Conservation (phyloP, 495 filamentous ascomycete species). For the Trichoderma orchidacearum region DNA sequence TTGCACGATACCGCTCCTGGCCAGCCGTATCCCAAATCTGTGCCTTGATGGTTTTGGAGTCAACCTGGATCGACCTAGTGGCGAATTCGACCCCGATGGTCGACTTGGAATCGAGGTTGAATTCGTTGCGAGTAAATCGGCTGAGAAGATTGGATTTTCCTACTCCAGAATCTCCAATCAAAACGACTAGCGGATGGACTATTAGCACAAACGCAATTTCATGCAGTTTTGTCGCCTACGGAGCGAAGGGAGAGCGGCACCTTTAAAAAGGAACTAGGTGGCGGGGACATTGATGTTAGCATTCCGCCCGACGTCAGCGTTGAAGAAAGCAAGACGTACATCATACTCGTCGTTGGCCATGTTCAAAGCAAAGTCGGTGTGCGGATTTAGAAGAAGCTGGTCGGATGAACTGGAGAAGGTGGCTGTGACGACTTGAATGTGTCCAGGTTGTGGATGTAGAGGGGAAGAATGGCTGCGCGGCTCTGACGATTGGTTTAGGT, state of each 20-base stretch:
- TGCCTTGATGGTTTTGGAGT: slow-evolving; percentile 99
- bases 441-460: slow-evolving; percentile 1
- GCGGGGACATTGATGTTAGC: slow-evolving; percentile 6
- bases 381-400: not conserved
- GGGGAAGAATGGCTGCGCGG: not conserved
- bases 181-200: slow-evolving; percentile 54
- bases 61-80: slow-evolving; percentile 96
- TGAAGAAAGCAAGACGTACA: slow-evolving; percentile 44
- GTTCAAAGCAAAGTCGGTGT: slow-evolving; percentile 8
- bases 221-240: not conserved
- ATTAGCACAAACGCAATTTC: slow-evolving; percentile 16
- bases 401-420: not conserved
- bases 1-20: slow-evolving; percentile 97
- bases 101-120: slow-evolving; percentile 99
- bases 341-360: slow-evolving; percentile 99
- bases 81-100: slow-evolving; percentile 99
- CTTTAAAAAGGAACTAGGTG: slow-evolving; percentile 98
- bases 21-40: slow-evolving; percentile 99
- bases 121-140: slow-evolving; percentile 99
- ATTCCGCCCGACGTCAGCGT: slow-evolving; percentile 11
- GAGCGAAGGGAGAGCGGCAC: slow-evolving; percentile 27
- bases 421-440: not conserved
- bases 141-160: slow-evolving; percentile 99
- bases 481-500: not conserved
- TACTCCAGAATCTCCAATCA: slow-evolving; percentile 97